Percentiles rank a stretch among this genome's conserved stretches.
Conservation (phyloP, 352 stramenopile genomes). For the Pythium guiyangense region DNA sequence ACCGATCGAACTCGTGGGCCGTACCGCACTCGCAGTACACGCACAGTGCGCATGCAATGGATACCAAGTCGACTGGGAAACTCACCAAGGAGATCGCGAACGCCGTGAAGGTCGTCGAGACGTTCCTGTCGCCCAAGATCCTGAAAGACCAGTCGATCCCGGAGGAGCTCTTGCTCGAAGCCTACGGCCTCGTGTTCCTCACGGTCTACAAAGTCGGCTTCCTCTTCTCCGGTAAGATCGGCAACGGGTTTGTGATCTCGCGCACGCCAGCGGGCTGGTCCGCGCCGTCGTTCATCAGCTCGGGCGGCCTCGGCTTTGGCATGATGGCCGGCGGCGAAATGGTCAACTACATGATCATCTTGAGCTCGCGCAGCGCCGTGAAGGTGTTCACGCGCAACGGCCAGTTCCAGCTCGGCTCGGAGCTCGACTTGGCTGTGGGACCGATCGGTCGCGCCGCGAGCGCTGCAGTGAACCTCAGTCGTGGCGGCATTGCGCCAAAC, state of each 20-base stretch:
- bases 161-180: conserved; percentile 67
- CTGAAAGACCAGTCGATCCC: conserved; percentile 84
- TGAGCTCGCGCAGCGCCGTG: conserved; percentile 65
- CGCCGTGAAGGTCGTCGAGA: conserved; percentile 60
- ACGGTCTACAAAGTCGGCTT: conserved; percentile 83
- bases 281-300: conserved; percentile 65
- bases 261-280: conserved; percentile 70
- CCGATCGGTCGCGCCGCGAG: conserved; percentile 65
- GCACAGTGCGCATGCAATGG: conserved; percentile 39
- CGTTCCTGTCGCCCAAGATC: conserved; percentile 65
- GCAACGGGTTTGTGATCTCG: conserved; percentile 74
- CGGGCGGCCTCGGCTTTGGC: conserved; percentile 66
- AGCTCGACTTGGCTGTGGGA: conserved; percentile 65
- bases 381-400: conserved; percentile 79
- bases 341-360: conserved; percentile 81
- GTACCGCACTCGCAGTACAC: conserved; percentile 25
- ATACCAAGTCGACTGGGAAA: conserved; percentile 45
- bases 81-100: conserved; percentile 62
- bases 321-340: conserved; percentile 81
- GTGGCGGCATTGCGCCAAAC: conserved; percentile 63
- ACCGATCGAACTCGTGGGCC: conserved; percentile 57
- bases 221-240: conserved; percentile 72
- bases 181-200: conserved; percentile 71
- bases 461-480: conserved; percentile 55
- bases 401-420: conserved; percentile 70